Percentiles rank a stretch among this genome's conserved stretches.
Evolutionary conservation across 164 flowering plant genomes (phyloP).

Genomic region (Houttuynia cordata): DNA sequence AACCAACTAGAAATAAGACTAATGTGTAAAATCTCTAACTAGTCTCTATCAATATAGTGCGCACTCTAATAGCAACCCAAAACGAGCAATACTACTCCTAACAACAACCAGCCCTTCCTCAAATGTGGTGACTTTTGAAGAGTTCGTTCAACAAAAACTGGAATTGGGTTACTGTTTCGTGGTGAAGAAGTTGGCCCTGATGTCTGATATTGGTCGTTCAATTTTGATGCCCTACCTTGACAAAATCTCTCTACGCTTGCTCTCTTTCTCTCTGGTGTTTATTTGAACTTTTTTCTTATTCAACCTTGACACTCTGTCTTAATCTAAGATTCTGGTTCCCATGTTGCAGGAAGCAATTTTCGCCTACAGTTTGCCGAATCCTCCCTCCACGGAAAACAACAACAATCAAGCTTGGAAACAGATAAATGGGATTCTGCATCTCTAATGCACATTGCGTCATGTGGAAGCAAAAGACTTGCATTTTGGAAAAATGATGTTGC

Average conservation of each 20-base stretch:
- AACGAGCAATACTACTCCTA: too few relatives aligned
- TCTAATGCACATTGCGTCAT: slow-evolving; percentile 7
- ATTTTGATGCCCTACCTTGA: too few relatives aligned
- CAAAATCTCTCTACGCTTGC: background rate
- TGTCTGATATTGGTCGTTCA: too few relatives aligned
- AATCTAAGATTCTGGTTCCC: background rate
- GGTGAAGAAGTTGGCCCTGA: too few relatives aligned
- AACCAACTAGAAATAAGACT: too few relatives aligned
- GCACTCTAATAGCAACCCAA: too few relatives aligned
- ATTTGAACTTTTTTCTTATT: background rate
- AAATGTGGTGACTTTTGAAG: too few relatives aligned
- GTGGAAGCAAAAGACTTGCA: background rate
- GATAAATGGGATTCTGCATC: slow-evolving; percentile 46
- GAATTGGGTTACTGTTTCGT: too few relatives aligned
- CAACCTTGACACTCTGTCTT: background rate
- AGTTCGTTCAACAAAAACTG: too few relatives aligned
- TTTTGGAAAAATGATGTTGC: slow-evolving; percentile 17
- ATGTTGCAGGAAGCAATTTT: background rate
- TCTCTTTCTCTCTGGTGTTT: background rate
- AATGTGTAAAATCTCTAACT: too few relatives aligned
- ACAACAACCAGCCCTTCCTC: too few relatives aligned
- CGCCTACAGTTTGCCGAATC: background rate
- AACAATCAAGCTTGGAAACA: slow-evolving; percentile 14
- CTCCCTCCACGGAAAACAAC: slow-evolving; percentile 8
- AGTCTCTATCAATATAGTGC: too few relatives aligned